A percentile compares a stretch with the other conserved stretches of the same genome.
Conservation (phyloP, 139 green algal species). For the Micractinium sp. region DNA sequence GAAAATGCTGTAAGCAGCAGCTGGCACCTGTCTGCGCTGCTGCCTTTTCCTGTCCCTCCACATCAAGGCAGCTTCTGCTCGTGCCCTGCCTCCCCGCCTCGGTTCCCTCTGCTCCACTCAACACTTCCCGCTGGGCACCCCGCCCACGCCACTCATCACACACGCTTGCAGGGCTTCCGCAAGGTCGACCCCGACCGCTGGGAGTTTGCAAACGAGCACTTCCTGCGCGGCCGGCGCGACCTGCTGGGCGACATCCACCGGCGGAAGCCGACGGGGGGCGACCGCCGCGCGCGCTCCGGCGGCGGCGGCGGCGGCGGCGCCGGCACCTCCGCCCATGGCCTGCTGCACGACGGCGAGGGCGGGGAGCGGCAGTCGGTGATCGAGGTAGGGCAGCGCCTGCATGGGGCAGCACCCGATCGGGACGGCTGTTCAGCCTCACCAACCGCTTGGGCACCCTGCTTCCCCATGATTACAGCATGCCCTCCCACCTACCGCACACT, state of each 20-base stretch:
- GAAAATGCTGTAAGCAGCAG: no score
- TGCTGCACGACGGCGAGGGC: background rate
- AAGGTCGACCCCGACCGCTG: slow-evolving; percentile 97
- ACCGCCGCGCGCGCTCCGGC: background rate
- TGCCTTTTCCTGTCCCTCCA: background rate
- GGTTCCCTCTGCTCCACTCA: background rate
- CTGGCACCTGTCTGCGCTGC: background rate
- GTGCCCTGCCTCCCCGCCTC: background rate
- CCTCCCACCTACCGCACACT: no score
- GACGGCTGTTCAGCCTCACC: no score
- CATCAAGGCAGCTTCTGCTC: background rate
- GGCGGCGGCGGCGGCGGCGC: background rate
- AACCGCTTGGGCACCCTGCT: no score
- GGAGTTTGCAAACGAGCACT: slow-evolving; percentile 98
- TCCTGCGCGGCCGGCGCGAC: slow-evolving; percentile 77
- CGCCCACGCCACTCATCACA: background rate
- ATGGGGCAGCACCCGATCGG: no score
- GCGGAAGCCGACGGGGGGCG: slow-evolving; percentile 63
- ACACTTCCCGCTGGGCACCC: background rate
- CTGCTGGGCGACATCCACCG: slow-evolving; percentile 85
- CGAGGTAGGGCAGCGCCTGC: background rate
- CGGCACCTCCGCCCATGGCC: no score
- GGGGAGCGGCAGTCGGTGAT: slow-evolving; percentile 19
- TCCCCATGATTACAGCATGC: no score
- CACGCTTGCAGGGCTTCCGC: slow-evolving; percentile 84